Evolutionary conservation across 2,329 filamentous ascomycete species (phyloP).

Genomic region (Phialocephala sp.): DNA sequence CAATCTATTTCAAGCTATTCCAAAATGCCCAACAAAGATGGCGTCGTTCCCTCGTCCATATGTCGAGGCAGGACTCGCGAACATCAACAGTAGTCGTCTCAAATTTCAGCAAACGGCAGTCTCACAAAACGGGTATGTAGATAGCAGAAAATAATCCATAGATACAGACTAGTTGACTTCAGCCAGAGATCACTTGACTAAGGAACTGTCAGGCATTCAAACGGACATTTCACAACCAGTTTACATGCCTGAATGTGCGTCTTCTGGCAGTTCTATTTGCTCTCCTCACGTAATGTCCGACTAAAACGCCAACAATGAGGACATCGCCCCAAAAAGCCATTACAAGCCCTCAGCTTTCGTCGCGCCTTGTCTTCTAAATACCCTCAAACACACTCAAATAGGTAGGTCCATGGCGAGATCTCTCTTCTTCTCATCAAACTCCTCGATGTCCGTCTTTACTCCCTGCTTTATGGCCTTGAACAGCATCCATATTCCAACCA

Average conservation of each 20-base stretch:
- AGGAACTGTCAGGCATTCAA: background rate
- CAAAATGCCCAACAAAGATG: too few relatives aligned
- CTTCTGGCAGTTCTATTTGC: background rate
- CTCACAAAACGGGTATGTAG: too few relatives aligned
- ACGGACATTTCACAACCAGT: background rate
- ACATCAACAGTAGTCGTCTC: too few relatives aligned
- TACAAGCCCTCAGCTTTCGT: background rate
- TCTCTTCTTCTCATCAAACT: background rate
- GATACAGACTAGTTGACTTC: background rate
- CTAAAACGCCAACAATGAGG: background rate
- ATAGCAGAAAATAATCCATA: too few relatives aligned
- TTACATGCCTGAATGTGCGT: background rate
- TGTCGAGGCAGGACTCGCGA: too few relatives aligned
- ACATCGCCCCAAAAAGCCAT: background rate
- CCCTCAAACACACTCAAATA: background rate
- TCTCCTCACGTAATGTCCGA: background rate
- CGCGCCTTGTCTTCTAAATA: background rate
- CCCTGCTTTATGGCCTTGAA: background rate
- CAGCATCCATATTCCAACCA: background rate
- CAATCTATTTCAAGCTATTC: too few relatives aligned
- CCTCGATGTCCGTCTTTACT: background rate
- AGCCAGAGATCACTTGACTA: background rate
- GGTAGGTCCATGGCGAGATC: background rate
- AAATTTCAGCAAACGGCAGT: too few relatives aligned
- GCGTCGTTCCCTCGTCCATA: too few relatives aligned